A percentile compares a stretch with the other conserved stretches of the same genome.
Evolutionary conservation across 768 basidiomycete genomes (phyloP).

Genomic region (Tricholoma bakamatsutake): DNA sequence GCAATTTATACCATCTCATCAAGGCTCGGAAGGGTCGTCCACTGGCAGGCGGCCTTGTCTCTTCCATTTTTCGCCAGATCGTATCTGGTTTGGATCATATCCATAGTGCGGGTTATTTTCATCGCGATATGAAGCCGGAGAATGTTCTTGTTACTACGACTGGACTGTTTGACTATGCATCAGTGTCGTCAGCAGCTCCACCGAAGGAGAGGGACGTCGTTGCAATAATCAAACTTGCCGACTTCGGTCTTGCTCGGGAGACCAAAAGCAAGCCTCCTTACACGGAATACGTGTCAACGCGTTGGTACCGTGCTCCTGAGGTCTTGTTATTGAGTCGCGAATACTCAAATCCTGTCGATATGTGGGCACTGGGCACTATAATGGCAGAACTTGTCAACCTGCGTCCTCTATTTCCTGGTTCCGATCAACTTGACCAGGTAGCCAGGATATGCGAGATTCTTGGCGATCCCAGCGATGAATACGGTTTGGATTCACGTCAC

Average conservation of each 20-base stretch:
- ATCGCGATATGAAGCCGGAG: constrained; percentile 99
- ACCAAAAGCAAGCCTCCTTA: constrained; percentile 87
- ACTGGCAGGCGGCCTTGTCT: constrained; percentile 94
- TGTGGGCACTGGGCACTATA: constrained; percentile 99
- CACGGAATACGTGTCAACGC: constrained; percentile 98
- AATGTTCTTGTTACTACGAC: constrained; percentile 98
- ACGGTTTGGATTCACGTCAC: constrained; percentile 70
- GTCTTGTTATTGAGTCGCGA: constrained; percentile 87
- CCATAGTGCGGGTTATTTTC: constrained; percentile 90
- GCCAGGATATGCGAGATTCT: constrained; percentile 86
- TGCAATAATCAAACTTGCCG: constrained; percentile 95
- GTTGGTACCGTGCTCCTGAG: constrained; percentile 99
- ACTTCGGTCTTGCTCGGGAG: constrained; percentile 95
- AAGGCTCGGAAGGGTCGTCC: constrained; percentile 93
- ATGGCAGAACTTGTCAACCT: constrained; percentile 96
- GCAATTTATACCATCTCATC: constrained; percentile 98
- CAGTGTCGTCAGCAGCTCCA: constrained; percentile 64
- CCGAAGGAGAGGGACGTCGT: constrained; percentile 89
- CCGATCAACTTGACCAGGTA: constrained; percentile 90
- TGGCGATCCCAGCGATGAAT: constrained; percentile 83
- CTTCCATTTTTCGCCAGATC: constrained; percentile 92
- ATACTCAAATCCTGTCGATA: constrained; percentile 96
- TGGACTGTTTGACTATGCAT: constrained; percentile 86
- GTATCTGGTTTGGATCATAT: constrained; percentile 89
- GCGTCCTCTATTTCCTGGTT: constrained; percentile 92